A percentile compares a stretch with the other conserved stretches of the same genome.
Evolutionary conservation across 805 yeast species (phyloP).

Genomic region (Sugiyamaella smithiae): DNA sequence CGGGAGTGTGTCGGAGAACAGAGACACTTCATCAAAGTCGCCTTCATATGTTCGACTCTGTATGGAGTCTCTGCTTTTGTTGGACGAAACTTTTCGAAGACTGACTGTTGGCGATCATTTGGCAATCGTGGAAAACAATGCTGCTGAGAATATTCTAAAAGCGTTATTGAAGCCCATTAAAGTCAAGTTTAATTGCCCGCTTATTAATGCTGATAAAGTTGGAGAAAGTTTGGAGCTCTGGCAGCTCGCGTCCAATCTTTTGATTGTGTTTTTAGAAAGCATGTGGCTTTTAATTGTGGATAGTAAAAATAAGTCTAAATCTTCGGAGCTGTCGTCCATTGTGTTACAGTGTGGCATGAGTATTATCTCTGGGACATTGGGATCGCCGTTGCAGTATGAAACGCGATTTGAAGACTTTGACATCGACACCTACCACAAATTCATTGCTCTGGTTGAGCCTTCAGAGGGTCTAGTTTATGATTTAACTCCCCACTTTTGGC

Average conservation of each 20-base stretch:
- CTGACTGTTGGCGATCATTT: not conserved
- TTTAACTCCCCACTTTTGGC: conserved; percentile 32
- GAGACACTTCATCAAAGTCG: conserved; percentile 11
- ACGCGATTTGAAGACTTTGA: conserved; percentile 45
- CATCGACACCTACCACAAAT: conserved; percentile 41
- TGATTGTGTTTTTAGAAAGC: conserved; percentile 12
- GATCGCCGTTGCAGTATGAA: conserved; percentile 39
- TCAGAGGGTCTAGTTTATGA: conserved; percentile 15
- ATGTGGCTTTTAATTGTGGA: not conserved
- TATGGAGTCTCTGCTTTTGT: conserved; percentile 7
- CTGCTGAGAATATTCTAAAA: conserved; percentile 13
- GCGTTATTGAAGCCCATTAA: conserved; percentile 15
- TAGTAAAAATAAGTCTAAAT: not conserved
- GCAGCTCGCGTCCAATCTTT: conserved; percentile 23
- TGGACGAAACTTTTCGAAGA: conserved; percentile 5
- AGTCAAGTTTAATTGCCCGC: conserved; percentile 22
- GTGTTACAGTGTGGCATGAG: conserved; percentile 33
- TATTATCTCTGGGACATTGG: conserved; percentile 17
- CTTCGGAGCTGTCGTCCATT: conserved; percentile 33
- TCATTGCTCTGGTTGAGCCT: conserved; percentile 29
- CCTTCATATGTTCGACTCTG: conserved; percentile 21
- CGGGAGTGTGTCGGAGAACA: not conserved
- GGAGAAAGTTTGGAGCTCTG: conserved; percentile 20
- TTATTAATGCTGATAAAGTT: conserved; percentile 1
- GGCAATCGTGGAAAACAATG: conserved; percentile 7